Base-by-base conservation (phyloP, 306 rosid genomes). In the Ochetophila trinervis region DNA sequence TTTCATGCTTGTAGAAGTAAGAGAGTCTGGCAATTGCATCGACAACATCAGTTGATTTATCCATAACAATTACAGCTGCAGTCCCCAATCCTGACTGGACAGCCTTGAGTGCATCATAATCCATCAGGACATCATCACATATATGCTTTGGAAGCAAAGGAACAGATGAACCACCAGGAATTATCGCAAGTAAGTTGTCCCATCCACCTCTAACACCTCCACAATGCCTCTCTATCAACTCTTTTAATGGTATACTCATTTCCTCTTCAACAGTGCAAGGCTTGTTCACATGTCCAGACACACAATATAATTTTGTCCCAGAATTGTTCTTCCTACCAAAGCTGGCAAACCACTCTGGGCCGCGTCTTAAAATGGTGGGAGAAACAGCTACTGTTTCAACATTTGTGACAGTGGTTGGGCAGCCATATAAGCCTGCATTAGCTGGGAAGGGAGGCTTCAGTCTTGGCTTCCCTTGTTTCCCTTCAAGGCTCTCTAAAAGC, bases 371-470 rank as follows among this genome's bases (percentile, higher is more conserved):
- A 75, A 93, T 93, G 55, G 99, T 93, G 58, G 99, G 99, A 66
- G 99, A 93, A 65, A 93, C 97, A 32, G 99, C 99, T 50, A 93
- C 95, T 0, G 99, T 93, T 76, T 93, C 99, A 76, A 93, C 99
- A 81, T 93, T 93, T 53, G 99, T 93, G 32, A 90, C 96, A 27
- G 97, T 93, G 65, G 97, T 90, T 51, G 99, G 99, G 62, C 99
- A 93, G 60, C 99, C 99, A 67, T 93, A 93, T 71, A 93, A 80
- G 48, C 99, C 99, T 35, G 97, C 94, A 82, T 93, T 93, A 63
- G 99, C 99, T 10, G 99, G 99, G 83, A 93, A 93, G 66, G 97
- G 99, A n/a, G 99, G 99, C 86, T 93, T 93, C 83, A 93, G 70
- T 86, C 99, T 82, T 53, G 99, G 99, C 55, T 93, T 93, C 61